Evolutionary conservation across 495 filamentous ascomycete genomes (phyloP), one percentile per base, ranked within the genome.

Genomic region (Xylaria acuta): DNA sequence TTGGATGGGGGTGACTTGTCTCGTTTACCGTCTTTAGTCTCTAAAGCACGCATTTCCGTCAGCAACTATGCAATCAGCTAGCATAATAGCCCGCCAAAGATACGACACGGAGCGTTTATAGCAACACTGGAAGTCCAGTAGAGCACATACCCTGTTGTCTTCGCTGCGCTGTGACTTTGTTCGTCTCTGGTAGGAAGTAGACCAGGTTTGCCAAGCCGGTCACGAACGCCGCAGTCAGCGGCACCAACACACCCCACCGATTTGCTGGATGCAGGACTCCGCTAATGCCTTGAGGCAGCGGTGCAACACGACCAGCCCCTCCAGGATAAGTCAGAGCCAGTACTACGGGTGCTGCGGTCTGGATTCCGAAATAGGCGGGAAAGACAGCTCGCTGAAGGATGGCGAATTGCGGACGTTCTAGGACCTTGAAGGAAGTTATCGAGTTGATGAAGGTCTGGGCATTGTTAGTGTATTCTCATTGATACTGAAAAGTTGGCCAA

Each of bases 311-410:
- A 34, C 67, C 54, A 30, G 22, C 62, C 8, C 60, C 22, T 64
- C 68, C 62, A 11, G 69, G 69, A 76, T 92, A 95, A 43, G 95
- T 98, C 67, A 97, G 78, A n/a, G 92, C 90, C 11, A 97, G 83
- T 25, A 94, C 74, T 18, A 90, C 79, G 8, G 95, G 92, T 3
- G 93, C 84, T 6, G 87, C 86, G 5, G 92, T 89, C 84, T 97
- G 95, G 54, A 97, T 80, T 32, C 87, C 84, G 81, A 98, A 97
- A 84, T 95, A 98, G 74, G 91, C 81, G 30, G 95, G 95, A 82
- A 97, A 95, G 76, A 94, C 89, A 75, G 87, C 87, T 43, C 88
- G 82, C 82, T 97, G 95, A 34, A 98, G 86, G 45, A 88, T 84
- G 6, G 90, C 85, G 83, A 98, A 98, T 78, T 94, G 90, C 0